A percentile compares a stretch with the other conserved stretches of the same genome.
phyloP scores from a whole-genome alignment of 768 basidiomycete genomes.

The Suillus fuscotomentosus region DNA sequence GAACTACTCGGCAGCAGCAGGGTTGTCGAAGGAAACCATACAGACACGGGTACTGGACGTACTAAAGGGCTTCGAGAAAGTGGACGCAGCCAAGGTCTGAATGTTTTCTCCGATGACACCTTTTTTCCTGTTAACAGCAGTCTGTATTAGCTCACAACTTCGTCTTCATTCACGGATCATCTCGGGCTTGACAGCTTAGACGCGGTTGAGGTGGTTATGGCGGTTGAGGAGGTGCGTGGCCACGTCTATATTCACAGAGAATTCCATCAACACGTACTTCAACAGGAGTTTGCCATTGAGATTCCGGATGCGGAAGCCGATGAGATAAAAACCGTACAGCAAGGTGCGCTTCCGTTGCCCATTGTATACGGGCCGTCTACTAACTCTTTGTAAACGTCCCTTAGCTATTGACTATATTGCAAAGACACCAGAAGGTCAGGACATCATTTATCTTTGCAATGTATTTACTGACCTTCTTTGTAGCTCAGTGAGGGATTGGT shows the following conservation, averaged over 20 bases:
- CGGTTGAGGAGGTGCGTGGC: slow-evolving; percentile 80
- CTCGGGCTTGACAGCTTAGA: slow-evolving; percentile 86
- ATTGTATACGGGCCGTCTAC: not conserved
- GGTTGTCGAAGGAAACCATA: slow-evolving; percentile 22
- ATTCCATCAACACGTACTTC: slow-evolving; percentile 3
- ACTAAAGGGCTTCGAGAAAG: slow-evolving; percentile 31
- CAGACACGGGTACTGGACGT: slow-evolving; percentile 26
- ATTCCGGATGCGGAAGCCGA: slow-evolving; percentile 98
- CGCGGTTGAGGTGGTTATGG: slow-evolving; percentile 98
- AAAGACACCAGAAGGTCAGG: slow-evolving; percentile 85
- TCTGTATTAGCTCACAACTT: slow-evolving; percentile 55
- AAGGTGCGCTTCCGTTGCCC: slow-evolving; percentile 57
- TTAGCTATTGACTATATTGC: slow-evolving; percentile 93
- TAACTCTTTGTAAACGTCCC: slow-evolving; percentile 12
- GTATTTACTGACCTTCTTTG: slow-evolving; percentile 16
- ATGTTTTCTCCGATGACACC: slow-evolving; percentile 21
- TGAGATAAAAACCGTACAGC: slow-evolving; percentile 85
- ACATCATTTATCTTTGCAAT: slow-evolving; percentile 7
- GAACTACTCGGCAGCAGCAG: slow-evolving; percentile 28
- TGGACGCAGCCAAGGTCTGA: slow-evolving; percentile 28
- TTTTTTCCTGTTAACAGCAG: slow-evolving; percentile 23
- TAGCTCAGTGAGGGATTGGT: slow-evolving; percentile 45
- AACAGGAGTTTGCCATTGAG: slow-evolving; percentile 93
- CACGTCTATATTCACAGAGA: slow-evolving; percentile 7
- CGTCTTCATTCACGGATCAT: slow-evolving; percentile 53